phyloP scores from a whole-genome alignment of 1,139 yeast genomes.

The Zygosaccharomyces sapae region DNA sequence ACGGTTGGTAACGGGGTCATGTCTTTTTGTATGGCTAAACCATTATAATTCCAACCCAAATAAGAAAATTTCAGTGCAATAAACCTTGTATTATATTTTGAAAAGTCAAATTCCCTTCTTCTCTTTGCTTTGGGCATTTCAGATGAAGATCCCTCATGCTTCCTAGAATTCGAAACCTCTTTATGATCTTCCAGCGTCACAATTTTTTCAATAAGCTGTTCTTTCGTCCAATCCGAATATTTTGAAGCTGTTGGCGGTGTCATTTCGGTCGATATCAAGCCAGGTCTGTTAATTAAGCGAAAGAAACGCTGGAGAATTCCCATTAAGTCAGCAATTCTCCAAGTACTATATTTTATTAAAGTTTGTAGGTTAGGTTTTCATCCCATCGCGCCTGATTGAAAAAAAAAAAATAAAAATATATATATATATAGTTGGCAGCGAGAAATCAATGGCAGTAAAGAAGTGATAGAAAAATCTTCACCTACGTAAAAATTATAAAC shows the following conservation, averaged over 20 bases:
- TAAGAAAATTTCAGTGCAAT: constrained; percentile 83
- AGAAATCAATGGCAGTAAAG: too few species aligned
- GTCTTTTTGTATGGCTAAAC: constrained; percentile 75
- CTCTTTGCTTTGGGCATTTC: constrained; percentile 24
- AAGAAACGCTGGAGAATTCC: constrained; percentile 8
- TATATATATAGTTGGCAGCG: too few species aligned
- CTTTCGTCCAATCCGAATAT: constrained; percentile 40
- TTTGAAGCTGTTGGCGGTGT: constrained; percentile 8
- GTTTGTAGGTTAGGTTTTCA: not conserved
- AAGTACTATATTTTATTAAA: too few species aligned
- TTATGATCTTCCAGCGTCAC: constrained; percentile 29
- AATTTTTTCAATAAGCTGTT: constrained; percentile 39
- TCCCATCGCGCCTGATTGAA: constrained; percentile 4
- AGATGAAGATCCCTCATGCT: constrained; percentile 6
- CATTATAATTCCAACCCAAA: constrained; percentile 90
- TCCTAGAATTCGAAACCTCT: constrained; percentile 9
- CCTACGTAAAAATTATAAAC: too few species aligned
- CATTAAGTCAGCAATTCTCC: constrained; percentile 1
- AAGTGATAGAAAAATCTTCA: too few species aligned
- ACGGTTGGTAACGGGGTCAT: constrained; percentile 82
- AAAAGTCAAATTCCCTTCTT: constrained; percentile 60
- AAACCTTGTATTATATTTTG: constrained; percentile 60
- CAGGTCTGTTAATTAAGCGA: not conserved
- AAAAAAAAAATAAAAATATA: not conserved
- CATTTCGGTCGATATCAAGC: not conserved